Evolutionary conservation across 2,329 filamentous ascomycete genomes (phyloP).

Genomic region (Coniochaeta sp.): DNA sequence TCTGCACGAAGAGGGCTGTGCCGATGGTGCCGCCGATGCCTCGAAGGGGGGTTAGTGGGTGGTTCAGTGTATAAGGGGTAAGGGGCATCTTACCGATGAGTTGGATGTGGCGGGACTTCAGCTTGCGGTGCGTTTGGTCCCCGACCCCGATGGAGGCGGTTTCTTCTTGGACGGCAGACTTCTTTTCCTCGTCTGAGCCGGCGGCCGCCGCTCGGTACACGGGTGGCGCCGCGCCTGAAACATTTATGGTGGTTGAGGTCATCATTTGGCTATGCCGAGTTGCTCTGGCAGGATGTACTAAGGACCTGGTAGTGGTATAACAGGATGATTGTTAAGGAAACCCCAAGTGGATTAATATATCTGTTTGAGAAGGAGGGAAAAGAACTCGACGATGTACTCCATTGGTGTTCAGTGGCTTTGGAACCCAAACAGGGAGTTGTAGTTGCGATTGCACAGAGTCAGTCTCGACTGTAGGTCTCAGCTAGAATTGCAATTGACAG

Average conservation of each 20-base stretch:
- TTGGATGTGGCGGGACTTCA: constrained; percentile 51
- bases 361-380: constrained; percentile 21
- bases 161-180: not conserved
- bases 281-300: not conserved
- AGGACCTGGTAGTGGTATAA: not conserved
- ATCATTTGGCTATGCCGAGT: not conserved
- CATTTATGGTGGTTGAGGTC: constrained; percentile 6
- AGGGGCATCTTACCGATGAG: constrained; percentile 31
- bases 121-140: constrained; percentile 41
- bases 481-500: not conserved
- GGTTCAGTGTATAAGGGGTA: not conserved
- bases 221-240: constrained; percentile 1
- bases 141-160: constrained; percentile 8
- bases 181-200: constrained; percentile 8
- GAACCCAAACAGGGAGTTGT: not conserved
- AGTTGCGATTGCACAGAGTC: not conserved
- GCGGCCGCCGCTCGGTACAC: not conserved
- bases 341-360: constrained; percentile 8
- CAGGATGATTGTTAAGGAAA: not conserved
- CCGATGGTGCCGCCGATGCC: constrained; percentile 60
- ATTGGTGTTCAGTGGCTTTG: constrained; percentile 8
- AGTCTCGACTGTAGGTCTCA: not conserved
- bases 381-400: constrained; percentile 19
- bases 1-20: constrained; percentile 52
- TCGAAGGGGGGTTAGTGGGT: constrained; percentile 17